phyloP scores from a whole-genome alignment of 1,284 basidiomycete species.

The Coniferiporia sulphurascens region DNA sequence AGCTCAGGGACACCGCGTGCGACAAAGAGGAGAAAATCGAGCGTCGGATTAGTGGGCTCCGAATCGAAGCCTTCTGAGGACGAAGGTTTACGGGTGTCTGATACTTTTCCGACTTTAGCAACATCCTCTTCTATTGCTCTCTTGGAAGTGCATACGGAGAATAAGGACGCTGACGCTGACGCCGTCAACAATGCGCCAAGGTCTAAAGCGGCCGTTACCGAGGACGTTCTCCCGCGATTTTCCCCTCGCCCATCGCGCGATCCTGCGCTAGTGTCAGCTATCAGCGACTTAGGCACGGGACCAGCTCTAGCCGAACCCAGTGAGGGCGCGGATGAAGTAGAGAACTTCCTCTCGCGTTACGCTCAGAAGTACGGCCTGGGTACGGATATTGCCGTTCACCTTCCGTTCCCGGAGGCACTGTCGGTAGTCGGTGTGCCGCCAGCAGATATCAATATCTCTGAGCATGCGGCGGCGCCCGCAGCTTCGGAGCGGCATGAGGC shows the following conservation, averaged over 20 bases:
- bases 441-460: not conserved
- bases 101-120: not conserved
- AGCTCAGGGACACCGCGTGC: not conserved
- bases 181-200: not conserved
- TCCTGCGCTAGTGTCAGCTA: not conserved
- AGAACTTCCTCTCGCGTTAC: constrained; percentile 14
- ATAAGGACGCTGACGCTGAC: not conserved
- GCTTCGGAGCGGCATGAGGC: not conserved
- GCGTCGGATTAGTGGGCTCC: not conserved
- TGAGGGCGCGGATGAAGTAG: constrained; percentile 7
- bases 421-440: not conserved
- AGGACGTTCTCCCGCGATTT: not conserved
- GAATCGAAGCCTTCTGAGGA: not conserved
- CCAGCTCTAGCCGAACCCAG: not conserved
- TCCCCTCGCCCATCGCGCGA: not conserved
- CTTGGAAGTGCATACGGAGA: not conserved
- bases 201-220: constrained; percentile 4
- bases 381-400: not conserved
- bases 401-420: not conserved
- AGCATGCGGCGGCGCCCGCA: not conserved
- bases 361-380: constrained; percentile 9
- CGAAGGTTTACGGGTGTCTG: not conserved
- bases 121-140: not conserved
- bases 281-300: not conserved
- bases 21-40: constrained; percentile 7